Percentiles rank a stretch among this genome's conserved stretches.
Evolutionary conservation across 331 rosid species (phyloP).

Genomic region (Saraca asoca): DNA sequence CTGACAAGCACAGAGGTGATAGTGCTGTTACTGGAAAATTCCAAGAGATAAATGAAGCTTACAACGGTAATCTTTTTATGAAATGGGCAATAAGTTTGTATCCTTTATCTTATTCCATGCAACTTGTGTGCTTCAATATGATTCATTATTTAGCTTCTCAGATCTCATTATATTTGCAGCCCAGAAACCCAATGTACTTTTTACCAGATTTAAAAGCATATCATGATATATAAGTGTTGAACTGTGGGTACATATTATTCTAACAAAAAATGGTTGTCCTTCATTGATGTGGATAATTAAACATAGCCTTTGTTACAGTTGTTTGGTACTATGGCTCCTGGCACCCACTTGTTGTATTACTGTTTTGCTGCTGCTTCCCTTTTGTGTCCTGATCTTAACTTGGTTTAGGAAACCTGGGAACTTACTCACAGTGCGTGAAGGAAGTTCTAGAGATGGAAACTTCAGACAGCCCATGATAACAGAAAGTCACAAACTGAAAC

Average conservation of each 20-base stretch:
- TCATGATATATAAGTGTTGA: neutral
- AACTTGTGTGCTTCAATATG: slow-evolving; percentile 21
- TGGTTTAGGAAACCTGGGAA: slow-evolving; percentile 1
- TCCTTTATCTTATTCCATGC: neutral
- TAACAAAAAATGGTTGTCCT: slow-evolving; percentile 1
- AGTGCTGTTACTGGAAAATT: slow-evolving; percentile 63
- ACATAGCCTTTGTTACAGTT: slow-evolving; percentile 11
- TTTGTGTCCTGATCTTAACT: neutral
- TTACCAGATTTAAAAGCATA: slow-evolving; percentile 5
- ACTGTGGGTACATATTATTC: neutral
- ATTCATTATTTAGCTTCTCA: slow-evolving; percentile 1
- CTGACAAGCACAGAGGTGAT: slow-evolving; percentile 75
- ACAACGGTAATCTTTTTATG: slow-evolving; percentile 54
- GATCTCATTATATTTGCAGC: slow-evolving; percentile 2
- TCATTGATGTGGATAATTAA: slow-evolving; percentile 27
- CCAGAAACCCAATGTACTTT: neutral
- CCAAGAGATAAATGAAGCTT: slow-evolving; percentile 86
- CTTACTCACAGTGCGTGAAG: slow-evolving; percentile 8
- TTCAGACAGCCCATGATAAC: neutral
- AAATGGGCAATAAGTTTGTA: slow-evolving; percentile 3
- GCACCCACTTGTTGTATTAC: slow-evolving; percentile 4
- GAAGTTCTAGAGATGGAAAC: neutral
- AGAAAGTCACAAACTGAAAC: neutral
- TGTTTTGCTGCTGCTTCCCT: neutral
- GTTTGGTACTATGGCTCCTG: slow-evolving; percentile 18